A percentile compares a stretch with the other conserved stretches of the same genome.
phyloP scores from a whole-genome alignment of 2,329 filamentous ascomycete species.

The Aspergillus brunneoviolaceus region DNA sequence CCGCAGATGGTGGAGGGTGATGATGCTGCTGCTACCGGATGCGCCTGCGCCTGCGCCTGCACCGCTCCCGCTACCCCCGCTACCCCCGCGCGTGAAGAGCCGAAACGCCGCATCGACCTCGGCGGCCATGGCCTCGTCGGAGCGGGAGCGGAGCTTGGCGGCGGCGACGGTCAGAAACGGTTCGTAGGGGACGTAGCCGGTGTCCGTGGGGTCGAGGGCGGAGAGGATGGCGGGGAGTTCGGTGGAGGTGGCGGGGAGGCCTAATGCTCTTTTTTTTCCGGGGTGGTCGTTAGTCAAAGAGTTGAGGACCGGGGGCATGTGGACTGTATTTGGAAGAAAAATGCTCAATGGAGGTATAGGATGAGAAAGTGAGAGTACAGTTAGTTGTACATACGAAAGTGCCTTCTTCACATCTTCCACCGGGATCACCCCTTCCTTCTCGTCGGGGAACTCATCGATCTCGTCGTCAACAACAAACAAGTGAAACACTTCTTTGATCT shows the following conservation, averaged over 20 bases:
- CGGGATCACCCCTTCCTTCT: conserved; percentile 70
- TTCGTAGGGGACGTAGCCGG: conserved; percentile 74
- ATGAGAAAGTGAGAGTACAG: too few relatives aligned
- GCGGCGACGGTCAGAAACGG: conserved; percentile 87
- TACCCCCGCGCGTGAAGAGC: conserved; percentile 65
- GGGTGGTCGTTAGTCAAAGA: too few relatives aligned
- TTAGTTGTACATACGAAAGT: conserved; percentile 59
- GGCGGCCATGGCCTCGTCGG: conserved; percentile 55
- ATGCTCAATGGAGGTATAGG: too few relatives aligned
- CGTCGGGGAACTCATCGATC: conserved; percentile 63
- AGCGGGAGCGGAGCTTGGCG: conserved; percentile 69
- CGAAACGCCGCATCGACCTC: conserved; percentile 81
- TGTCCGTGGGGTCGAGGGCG: conserved; percentile 77
- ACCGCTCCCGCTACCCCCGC: too few relatives aligned
- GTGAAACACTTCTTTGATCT: conserved; percentile 86
- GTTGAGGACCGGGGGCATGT: too few relatives aligned
- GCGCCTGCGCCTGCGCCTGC: too few relatives aligned
- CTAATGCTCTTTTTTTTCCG: conserved; percentile 65
- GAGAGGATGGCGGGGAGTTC: conserved; percentile 76
- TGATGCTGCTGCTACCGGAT: conserved; percentile 50
- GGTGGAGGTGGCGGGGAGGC: conserved; percentile 62
- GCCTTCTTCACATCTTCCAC: conserved; percentile 68
- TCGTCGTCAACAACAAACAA: conserved; percentile 61
- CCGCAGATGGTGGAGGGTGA: conserved; percentile 75
- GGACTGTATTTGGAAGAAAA: too few relatives aligned